These are phyloP conservation scores for Centrapalus pauciflorus DNA, from an alignment of 129 eudicot species.

Conservation along the genomic window DNA sequence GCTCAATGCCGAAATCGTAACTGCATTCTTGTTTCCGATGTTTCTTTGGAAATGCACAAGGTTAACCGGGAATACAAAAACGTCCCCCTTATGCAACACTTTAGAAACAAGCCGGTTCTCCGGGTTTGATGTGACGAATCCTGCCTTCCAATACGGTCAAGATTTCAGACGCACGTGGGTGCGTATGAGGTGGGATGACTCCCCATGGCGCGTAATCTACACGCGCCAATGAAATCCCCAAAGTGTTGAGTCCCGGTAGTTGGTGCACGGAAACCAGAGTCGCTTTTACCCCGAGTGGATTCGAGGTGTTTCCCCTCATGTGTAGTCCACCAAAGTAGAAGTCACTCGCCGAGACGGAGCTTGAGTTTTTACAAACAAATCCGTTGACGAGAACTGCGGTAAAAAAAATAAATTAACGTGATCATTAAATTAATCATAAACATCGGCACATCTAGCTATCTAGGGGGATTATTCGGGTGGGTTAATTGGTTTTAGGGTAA, in stretches of 20 bases:
- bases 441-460: too few relatives aligned
- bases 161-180: constrained; percentile 38
- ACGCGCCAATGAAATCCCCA: constrained; percentile 49
- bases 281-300: constrained; percentile 32
- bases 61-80: constrained; percentile 35
- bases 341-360: constrained; percentile 18
- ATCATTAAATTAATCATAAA: too few relatives aligned
- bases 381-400: constrained; percentile 26
- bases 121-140: constrained; percentile 50
- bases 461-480: too few relatives aligned
- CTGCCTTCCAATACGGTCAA: constrained; percentile 40
- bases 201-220: constrained; percentile 39
- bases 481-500: too few relatives aligned
- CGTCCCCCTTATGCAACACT: constrained; percentile 32
- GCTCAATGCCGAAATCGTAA: constrained; percentile 29
- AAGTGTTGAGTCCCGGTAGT: constrained; percentile 47
- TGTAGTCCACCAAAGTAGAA: constrained; percentile 42
- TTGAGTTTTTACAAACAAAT: constrained; percentile 25
- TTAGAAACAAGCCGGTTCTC: constrained; percentile 31
- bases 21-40: constrained; percentile 20
- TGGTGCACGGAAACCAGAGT: constrained; percentile 20
- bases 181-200: constrained; percentile 35
- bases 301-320: constrained; percentile 36
- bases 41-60: constrained; percentile 46
- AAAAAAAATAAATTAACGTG: not conserved